phyloP scores from a whole-genome alignment of 768 basidiomycete genomes.

The Amanita rubescens region DNA sequence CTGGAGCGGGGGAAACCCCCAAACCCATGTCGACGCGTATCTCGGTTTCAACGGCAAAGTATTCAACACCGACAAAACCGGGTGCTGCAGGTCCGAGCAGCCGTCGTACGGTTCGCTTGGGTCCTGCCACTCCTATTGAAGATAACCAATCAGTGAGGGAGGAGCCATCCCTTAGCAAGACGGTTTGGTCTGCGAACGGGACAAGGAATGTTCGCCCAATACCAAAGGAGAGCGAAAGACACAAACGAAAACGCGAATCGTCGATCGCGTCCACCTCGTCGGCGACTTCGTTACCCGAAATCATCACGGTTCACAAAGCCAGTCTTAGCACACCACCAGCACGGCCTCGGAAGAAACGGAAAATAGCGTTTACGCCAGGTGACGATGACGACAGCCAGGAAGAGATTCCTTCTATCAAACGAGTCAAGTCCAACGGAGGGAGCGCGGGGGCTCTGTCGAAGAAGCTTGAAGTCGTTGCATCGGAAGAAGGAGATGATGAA shows the following conservation, averaged over 20 bases:
- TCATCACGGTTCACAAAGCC: not conserved
- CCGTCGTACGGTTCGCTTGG: not conserved
- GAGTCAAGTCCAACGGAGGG: no score
- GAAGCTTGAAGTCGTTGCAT: no score
- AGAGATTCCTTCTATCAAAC: no score
- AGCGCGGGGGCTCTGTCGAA: no score
- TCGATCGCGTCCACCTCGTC: not conserved
- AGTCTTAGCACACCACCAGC: not conserved
- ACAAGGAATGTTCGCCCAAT: not conserved
- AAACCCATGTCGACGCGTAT: not conserved
- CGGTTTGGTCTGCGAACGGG: not conserved
- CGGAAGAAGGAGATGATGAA: no score
- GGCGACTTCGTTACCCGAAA: not conserved
- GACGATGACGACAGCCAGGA: no score
- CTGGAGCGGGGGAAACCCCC: not conserved
- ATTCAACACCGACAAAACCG: not conserved
- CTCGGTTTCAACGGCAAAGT: not conserved
- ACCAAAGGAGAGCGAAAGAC: not conserved
- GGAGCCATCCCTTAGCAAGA: not conserved
- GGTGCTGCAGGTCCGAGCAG: not conserved
- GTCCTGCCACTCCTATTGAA: not conserved
- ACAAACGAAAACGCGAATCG: not conserved
- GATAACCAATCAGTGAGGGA: not conserved
- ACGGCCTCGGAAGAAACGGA: slow-evolving; percentile 22
- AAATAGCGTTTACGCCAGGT: slow-evolving; percentile 9